Percentiles rank a stretch among this genome's conserved stretches.
Evolutionary conservation across 164 flowering plant species (phyloP).

Genomic region (Magnolia kwangsiensis): DNA sequence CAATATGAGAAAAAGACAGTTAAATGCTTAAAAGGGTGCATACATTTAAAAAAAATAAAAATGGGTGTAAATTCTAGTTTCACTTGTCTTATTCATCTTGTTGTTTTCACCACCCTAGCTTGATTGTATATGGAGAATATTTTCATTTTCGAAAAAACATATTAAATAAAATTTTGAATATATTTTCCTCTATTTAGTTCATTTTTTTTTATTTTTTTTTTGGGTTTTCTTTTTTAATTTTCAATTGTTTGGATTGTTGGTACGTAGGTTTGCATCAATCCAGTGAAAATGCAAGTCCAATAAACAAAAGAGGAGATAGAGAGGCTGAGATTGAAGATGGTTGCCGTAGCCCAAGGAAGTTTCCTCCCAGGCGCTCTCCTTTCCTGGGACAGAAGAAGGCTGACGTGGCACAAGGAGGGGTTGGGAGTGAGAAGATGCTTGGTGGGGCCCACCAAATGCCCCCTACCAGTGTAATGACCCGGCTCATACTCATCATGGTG

Average conservation of each 20-base stretch:
- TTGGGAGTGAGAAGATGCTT: slow-evolving; percentile 23
- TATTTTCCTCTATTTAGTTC: not conserved
- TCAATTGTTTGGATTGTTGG: not conserved
- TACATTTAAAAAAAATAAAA: too few relatives aligned
- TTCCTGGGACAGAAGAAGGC: slow-evolving; percentile 27
- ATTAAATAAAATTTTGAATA: too few relatives aligned
- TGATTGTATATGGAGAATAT: not conserved
- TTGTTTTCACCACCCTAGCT: too few relatives aligned
- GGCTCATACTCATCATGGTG: slow-evolving; percentile 80
- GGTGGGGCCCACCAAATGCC: slow-evolving; percentile 51
- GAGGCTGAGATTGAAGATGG: slow-evolving; percentile 38
- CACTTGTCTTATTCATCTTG: too few relatives aligned
- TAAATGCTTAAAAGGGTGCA: too few relatives aligned
- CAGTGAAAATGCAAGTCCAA: slow-evolving; percentile 28
- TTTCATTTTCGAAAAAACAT: too few relatives aligned
- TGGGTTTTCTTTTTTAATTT: too few relatives aligned
- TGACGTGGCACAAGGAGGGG: slow-evolving; percentile 20
- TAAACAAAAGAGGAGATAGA: slow-evolving; percentile 18
- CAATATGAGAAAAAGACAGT: not conserved
- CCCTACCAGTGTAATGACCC: slow-evolving; percentile 80
- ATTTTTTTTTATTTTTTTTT: too few relatives aligned
- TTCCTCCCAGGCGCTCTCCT: slow-evolving; percentile 29
- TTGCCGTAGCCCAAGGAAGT: slow-evolving; percentile 13
- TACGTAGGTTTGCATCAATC: slow-evolving; percentile 34
- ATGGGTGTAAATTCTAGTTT: not conserved